Percentiles rank a stretch among this genome's conserved stretches.
phyloP scores from a whole-genome alignment of 345 rosid genomes.

The Eucalyptus sp. region DNA sequence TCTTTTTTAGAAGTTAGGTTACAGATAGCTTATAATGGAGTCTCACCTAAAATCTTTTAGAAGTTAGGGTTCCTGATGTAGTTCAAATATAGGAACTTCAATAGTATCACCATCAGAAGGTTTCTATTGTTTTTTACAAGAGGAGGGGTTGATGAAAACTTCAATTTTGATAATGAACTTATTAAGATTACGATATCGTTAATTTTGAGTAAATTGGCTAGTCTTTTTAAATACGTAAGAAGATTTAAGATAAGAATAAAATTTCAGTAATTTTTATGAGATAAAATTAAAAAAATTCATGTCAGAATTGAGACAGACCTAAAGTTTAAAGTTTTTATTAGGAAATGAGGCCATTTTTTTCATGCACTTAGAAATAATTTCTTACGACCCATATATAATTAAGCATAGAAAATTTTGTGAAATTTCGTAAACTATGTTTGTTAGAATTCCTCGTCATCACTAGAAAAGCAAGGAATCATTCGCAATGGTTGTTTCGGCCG shows the following conservation, averaged over 20 bases:
- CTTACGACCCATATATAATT: not conserved
- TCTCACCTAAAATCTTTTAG: not conserved
- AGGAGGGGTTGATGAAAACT: not conserved
- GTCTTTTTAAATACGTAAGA: too few species aligned
- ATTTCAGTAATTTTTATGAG: not conserved
- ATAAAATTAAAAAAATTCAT: too few species aligned
- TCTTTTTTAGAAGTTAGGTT: not conserved
- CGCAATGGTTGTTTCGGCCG: not conserved
- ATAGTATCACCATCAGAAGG: not conserved
- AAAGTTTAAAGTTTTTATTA: too few species aligned
- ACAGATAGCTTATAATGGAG: not conserved
- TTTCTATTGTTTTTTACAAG: too few species aligned
- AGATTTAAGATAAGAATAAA: not conserved
- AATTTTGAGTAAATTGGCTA: not conserved
- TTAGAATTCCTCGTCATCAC: not conserved
- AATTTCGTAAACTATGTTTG: not conserved
- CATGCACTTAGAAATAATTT: not conserved
- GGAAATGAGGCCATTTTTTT: not conserved
- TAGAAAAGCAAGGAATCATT: not conserved
- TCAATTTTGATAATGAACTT: too few species aligned
- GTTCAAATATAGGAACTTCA: not conserved
- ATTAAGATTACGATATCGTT: not conserved
- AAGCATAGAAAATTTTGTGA: not conserved
- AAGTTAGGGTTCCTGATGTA: not conserved
- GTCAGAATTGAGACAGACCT: fast-evolving